Evolutionary conservation across 2,329 filamentous ascomycete genomes (phyloP), one percentile per base, ranked within the genome.

Genomic region (Ophiostoma angusticollis): DNA sequence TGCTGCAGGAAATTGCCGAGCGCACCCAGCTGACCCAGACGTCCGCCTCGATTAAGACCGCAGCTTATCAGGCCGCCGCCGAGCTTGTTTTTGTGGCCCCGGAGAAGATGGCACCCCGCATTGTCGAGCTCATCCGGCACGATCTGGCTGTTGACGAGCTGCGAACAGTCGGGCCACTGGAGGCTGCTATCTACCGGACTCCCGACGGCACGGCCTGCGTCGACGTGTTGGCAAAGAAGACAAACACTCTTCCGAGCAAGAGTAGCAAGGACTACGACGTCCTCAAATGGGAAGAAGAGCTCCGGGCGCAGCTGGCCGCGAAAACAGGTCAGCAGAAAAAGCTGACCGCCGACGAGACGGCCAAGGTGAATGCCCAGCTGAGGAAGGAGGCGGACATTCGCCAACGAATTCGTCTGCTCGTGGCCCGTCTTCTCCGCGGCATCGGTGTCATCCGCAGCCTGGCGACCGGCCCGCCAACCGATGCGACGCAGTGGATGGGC

Each of bases 231-330:
- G 84, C 81, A 24, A 87, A 84, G 54, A 93, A 93, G 55, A 65
- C 77, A 42, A 74, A 74, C 44, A 64, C 68, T 27, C 63, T 80
- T 2, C 77, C 85, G 3, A 80, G 86, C 60, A 96, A 94, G 62
- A 94, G 85, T 52, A 80, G 76, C 35, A 95, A 93, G 57, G 91
- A 96, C 55, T 94, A 95, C 51, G 85, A 98, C 50, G 93, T 85
- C 1, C 61, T 95, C 29, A 95, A 94, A 59, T 98, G 93, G 91
- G 91, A 98, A 59, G 82, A 89, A 56, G 91, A 98, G 47, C 68
- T 98, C 7, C 72, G 87, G 41, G 71, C 76, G 28, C 85, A 95
- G 51, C 62, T 98, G 29, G 86, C 87, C n/a, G 72, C 84, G 54
- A 98, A 96, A 65, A 94, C 89, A 58, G 89, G 89, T 1, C 75